Conservation (phyloP, 495 filamentous ascomycete species). For the Articulospora tetracladia region DNA sequence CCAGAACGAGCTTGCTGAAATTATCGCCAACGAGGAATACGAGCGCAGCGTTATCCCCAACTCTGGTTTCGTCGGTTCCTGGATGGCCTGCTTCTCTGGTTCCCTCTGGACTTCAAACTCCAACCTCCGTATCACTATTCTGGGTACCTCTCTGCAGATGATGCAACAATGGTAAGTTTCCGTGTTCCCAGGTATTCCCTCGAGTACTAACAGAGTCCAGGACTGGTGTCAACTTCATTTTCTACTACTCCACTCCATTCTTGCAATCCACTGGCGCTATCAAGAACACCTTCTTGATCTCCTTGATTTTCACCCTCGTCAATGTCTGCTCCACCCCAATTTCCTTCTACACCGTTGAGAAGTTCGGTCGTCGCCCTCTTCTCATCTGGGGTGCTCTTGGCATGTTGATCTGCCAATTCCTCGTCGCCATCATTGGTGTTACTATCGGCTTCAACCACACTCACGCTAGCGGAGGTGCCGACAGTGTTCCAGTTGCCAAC, state of each 20-base stretch:
- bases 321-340: conserved; percentile 78
- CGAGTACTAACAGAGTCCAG: background rate
- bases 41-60: conserved; percentile 55
- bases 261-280: conserved; percentile 70
- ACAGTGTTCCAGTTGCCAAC: background rate
- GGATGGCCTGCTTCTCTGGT: conserved; percentile 62
- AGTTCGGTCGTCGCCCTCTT: conserved; percentile 71
- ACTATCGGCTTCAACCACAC: conserved; percentile 47
- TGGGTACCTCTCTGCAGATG: conserved; percentile 58
- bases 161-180: conserved; percentile 44
- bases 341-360: conserved; percentile 80
- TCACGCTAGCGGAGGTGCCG: conserved; percentile 7
- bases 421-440: conserved; percentile 71
- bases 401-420: conserved; percentile 82
- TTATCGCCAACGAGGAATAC: conserved; percentile 74
- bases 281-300: conserved; percentile 69
- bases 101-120: conserved; percentile 58
- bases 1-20: conserved; percentile 65
- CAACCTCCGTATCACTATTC: conserved; percentile 34
- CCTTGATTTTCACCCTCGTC: conserved; percentile 76
- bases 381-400: conserved; percentile 74
- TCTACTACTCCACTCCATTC: conserved; percentile 85
- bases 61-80: conserved; percentile 57
- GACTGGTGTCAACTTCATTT: conserved; percentile 87
- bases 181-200: background rate